Evolutionary conservation across 2,329 filamentous ascomycete species (phyloP), one percentile per base, ranked within the genome.

Genomic region (Periconia macrospinosa): DNA sequence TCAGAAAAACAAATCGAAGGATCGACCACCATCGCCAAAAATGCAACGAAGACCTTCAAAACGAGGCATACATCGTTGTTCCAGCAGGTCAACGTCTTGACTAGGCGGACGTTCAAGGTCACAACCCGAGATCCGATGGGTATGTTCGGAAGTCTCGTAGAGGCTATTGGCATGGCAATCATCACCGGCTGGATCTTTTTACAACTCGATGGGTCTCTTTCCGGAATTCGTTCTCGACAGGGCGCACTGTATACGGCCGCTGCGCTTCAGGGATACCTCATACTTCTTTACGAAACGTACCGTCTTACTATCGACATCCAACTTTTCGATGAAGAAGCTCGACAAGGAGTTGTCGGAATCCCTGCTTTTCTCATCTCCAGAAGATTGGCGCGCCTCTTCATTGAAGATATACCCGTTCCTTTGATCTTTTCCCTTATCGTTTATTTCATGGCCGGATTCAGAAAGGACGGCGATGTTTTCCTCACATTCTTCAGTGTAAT

Each of bases 391-490:
- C 81, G 88, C 6, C 74, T 91, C 19, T 78, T 86, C 1, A 84
- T 88, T 0, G 89, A 92, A 66, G 89, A 92, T 64, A 65, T 92
- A 0, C 87, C 88, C 0, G 87, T 91, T 1, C 89, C 89, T 0
- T 79, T 91, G 15, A 68, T 91, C 3, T 92, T 87, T 65, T 86
- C 86, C 6, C 73, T 86, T 1, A 86, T 92, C 8, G 87, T 86
- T 65, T 92, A 92, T 70, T 92, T 90, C 69, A 91, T 92, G 86
- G 83, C 85, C 7, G 88, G 88, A 0, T 90, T 91, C 60, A 83
- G 89, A 45, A 78, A 81, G 2, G 81, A 86, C 9, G 83, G 80
- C 0, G 72, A 65, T 1, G 83, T 87, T 50, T 92, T 91, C 70
- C 86, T 92, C 53, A 85, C 81, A 1, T 92, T 91, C 74, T 87